These are phyloP conservation scores for Kwoniella europaea DNA, from an alignment of 768 basidiomycete genomes.

Conservation along the genomic window DNA sequence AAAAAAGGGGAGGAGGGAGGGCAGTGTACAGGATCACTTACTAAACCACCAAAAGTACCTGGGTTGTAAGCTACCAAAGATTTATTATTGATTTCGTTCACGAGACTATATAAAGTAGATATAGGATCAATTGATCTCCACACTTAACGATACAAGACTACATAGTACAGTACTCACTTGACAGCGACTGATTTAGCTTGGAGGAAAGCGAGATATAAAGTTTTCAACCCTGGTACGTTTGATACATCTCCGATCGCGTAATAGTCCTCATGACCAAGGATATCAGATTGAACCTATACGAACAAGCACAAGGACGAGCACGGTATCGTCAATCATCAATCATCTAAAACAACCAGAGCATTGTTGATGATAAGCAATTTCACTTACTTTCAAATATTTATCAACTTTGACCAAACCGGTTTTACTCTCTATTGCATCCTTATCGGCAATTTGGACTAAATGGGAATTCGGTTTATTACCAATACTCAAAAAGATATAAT, in stretches of 20 bases:
- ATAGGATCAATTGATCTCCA: too few relatives aligned
- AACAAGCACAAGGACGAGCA: background rate
- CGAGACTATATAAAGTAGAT: slow-evolving; percentile 19
- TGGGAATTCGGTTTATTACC: slow-evolving; percentile 47
- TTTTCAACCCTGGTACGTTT: slow-evolving; percentile 47
- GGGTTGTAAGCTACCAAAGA: slow-evolving; percentile 52
- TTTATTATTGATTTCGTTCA: slow-evolving; percentile 35
- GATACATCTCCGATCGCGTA: slow-evolving; percentile 51
- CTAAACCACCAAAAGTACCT: slow-evolving; percentile 80
- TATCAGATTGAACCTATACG: slow-evolving; percentile 28
- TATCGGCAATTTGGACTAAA: slow-evolving; percentile 38
- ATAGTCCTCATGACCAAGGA: slow-evolving; percentile 30
- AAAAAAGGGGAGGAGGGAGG: background rate
- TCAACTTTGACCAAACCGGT: slow-evolving; percentile 45
- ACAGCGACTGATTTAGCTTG: slow-evolving; percentile 31
- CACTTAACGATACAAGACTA: too few relatives aligned
- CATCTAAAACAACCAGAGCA: too few relatives aligned
- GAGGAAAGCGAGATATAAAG: slow-evolving; percentile 31
- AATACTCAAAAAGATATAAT: slow-evolving; percentile 49
- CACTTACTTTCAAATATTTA: slow-evolving; percentile 37
- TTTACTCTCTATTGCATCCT: slow-evolving; percentile 31
- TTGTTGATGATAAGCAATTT: background rate
- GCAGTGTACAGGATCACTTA: slow-evolving; percentile 61
- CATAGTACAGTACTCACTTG: slow-evolving; percentile 30
- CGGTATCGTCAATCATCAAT: too few relatives aligned